These are phyloP conservation scores for Phytophthora kernoviae DNA, from an alignment of 352 stramenopile species.

Conservation along the genomic window DNA sequence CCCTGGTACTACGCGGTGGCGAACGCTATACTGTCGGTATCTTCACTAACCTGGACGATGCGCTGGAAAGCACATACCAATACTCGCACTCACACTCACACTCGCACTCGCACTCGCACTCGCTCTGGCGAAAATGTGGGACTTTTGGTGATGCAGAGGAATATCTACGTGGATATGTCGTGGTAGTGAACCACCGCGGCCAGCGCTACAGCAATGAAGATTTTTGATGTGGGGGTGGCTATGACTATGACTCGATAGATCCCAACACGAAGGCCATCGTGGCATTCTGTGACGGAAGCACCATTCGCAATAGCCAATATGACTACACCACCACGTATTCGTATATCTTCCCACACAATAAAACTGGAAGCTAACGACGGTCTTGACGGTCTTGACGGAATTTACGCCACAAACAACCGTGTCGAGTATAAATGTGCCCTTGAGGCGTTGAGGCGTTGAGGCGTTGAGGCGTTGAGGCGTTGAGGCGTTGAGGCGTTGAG, in stretches of 20 bases:
- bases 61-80: constrained; percentile 41
- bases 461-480: constrained; percentile 8
- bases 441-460: constrained; percentile 5
- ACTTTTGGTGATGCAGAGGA: constrained; percentile 42
- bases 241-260: constrained; percentile 51
- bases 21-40: constrained; percentile 43
- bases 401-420: constrained; percentile 12
- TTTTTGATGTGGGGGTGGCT: background rate
- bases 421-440: constrained; percentile 12
- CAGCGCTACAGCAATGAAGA: background rate
- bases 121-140: constrained; percentile 52
- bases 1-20: constrained; percentile 56
- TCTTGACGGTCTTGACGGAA: constrained; percentile 30
- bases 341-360: constrained; percentile 61
- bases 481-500: constrained; percentile 12
- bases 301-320: constrained; percentile 49
- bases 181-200: no score
- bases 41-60: constrained; percentile 51
- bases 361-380: constrained; percentile 50
- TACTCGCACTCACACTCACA: no score
- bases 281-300: constrained; percentile 68
- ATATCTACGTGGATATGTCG: constrained; percentile 36
- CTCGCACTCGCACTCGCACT: no score
- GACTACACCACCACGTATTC: constrained; percentile 53
- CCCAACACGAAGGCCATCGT: constrained; percentile 39